A percentile compares a stretch with the other conserved stretches of the same genome.
Conservation (phyloP, 257 asterid species). For the Mitragyna speciosa region DNA sequence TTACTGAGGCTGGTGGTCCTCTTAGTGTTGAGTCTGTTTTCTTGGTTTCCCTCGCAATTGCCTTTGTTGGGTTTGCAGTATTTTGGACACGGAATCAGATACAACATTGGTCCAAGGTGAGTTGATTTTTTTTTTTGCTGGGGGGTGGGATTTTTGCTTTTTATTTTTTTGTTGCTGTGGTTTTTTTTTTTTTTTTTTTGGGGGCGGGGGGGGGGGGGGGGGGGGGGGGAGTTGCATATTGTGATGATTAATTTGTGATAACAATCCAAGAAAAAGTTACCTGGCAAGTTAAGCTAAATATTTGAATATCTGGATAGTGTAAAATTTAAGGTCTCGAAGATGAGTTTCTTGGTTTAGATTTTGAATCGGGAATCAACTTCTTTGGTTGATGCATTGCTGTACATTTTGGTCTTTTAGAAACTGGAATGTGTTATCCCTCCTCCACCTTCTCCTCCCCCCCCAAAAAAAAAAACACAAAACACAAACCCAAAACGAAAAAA, state of each 20-base stretch:
- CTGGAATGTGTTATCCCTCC: not conserved
- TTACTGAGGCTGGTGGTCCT: constrained; percentile 74
- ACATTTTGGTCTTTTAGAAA: not conserved
- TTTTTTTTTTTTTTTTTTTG: too few relatives aligned
- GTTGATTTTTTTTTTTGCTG: not conserved
- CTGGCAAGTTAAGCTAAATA: not conserved
- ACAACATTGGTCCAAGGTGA: constrained; percentile 78
- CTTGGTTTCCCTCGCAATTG: constrained; percentile 78
- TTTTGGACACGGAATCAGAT: constrained; percentile 67
- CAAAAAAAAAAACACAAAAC: too few relatives aligned
- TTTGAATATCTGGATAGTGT: not conserved
- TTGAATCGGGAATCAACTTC: not conserved
- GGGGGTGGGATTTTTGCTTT: not conserved
- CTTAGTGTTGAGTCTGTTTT: constrained; percentile 92
- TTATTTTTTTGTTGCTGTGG: too few relatives aligned
- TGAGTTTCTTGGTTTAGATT: not conserved
- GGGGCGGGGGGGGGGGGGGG: not conserved
- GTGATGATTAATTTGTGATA: not conserved
- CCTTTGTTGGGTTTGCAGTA: constrained; percentile 64
- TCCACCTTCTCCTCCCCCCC: too few relatives aligned
- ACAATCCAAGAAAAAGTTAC: not conserved
- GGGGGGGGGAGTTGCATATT: not conserved
- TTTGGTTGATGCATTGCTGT: not conserved
- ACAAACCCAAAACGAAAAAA: too few relatives aligned
- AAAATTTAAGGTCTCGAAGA: not conserved